These are phyloP conservation scores for Stagonosporopsis rhizophila DNA, from an alignment of 2,329 filamentous ascomycete species.

Conservation along the genomic window DNA sequence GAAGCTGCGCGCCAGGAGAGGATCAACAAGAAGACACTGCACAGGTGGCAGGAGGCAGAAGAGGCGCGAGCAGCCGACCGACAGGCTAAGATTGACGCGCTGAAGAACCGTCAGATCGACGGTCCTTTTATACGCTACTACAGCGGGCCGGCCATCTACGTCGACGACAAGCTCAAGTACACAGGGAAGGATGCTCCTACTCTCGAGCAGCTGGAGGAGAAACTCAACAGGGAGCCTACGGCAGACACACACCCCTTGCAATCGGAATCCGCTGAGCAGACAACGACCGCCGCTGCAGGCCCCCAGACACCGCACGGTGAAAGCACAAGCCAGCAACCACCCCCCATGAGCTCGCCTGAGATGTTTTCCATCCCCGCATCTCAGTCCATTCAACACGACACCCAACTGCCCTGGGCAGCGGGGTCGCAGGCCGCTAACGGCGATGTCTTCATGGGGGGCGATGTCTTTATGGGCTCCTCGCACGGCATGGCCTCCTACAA, in stretches of 20 bases:
- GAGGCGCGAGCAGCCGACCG: conserved; percentile 86
- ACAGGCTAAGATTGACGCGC: conserved; percentile 80
- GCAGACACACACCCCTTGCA: conserved; percentile 16
- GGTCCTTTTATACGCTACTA: conserved; percentile 91
- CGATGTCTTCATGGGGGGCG: conserved; percentile 33
- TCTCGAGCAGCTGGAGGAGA: conserved; percentile 47
- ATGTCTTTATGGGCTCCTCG: conserved; percentile 22
- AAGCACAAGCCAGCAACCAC: conserved; percentile 16
- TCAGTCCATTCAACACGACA: conserved; percentile 22
- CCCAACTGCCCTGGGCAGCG: conserved; percentile 30
- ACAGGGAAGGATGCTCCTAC: conserved; percentile 61
- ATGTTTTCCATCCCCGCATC: conserved; percentile 26
- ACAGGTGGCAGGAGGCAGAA: conserved; percentile 92
- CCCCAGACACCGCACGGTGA: conserved; percentile 11
- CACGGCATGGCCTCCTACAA: conserved; percentile 33
- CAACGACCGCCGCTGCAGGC: neutral
- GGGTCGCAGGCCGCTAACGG: conserved; percentile 32
- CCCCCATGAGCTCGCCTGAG: conserved; percentile 21
- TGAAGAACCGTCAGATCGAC: conserved; percentile 84
- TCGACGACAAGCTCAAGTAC: conserved; percentile 75
- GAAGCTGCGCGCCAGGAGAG: conserved; percentile 86
- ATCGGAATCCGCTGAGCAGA: conserved; percentile 9
- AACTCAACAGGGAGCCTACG: conserved; percentile 41
- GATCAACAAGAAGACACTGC: conserved; percentile 86
- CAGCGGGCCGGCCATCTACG: conserved; percentile 88